Evolutionary conservation across 345 rosid genomes (phyloP), one percentile per base, ranked within the genome.

Genomic region (Zanthoxylum bungeanum): DNA sequence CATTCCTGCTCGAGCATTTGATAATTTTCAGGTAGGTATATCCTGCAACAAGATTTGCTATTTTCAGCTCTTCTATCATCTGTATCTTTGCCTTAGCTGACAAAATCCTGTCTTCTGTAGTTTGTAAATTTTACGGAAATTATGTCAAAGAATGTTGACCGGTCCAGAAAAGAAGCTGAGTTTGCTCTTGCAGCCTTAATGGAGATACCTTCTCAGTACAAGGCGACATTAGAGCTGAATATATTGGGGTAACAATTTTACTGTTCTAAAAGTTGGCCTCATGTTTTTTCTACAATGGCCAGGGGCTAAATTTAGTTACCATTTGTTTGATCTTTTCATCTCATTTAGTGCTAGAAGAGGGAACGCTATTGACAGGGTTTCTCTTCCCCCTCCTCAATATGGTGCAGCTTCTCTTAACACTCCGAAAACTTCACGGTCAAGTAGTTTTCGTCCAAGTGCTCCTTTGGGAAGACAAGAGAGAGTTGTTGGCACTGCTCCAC

Each of bases 121-220:
- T 95, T 95, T 79, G 99, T 95, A 72, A 95, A 95, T 73, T 95
- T 91, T 75, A 93, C 96, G 3, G 85, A 93, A 68, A 96, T 93
- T 70, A 96, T 93, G 99, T 75, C 88, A 28, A 96, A 91, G 88
- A 87, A 82, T 80, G 82, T 76, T 67, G 75, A 85, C 30, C 70
- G 72, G 62, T 64, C 85, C 19, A 83, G 92, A 52, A 96, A 87
- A 83, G 99, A 96, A 84, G 81, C 93, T n/a, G 96, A 96, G 58
- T 96, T 93, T 67, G 93, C 99, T 56, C 92, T 96, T 25, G 73
- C 92, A 61, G 88, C 98, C 62, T 84, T 96, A 80, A 96, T 96
- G 99, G 98, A 96, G 70, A 85, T 96, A 69, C 99, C 99, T 68
- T 69, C 89, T 66, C 98, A 95, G 77, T 93, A 95, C 79, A 93